phyloP scores from a whole-genome alignment of 305 asterid genomes.

The Fraxinus sp. region DNA sequence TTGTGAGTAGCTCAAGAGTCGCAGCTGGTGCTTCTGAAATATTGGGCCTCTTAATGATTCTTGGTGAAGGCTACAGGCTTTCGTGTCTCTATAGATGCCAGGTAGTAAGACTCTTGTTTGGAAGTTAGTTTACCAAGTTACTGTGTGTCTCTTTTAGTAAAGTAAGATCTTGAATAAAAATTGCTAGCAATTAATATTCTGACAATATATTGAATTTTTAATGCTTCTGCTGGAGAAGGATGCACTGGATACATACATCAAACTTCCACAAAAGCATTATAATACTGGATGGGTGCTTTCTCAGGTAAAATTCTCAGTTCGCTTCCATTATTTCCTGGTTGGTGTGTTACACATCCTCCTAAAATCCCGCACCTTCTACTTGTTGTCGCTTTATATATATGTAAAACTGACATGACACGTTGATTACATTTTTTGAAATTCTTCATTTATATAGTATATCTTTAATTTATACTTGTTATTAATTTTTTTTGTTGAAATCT shows the following conservation, averaged over 20 bases:
- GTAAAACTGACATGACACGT: no score
- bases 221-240: conserved; percentile 57
- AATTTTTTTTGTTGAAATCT: no score
- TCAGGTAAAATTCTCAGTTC: conserved; percentile 52
- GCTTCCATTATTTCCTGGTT: conserved; percentile 1
- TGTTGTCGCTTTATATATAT: neutral
- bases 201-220: neutral
- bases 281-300: conserved; percentile 97
- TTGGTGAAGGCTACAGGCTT: conserved; percentile 92
- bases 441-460: neutral
- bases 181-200: conserved; percentile 11
- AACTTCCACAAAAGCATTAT: conserved; percentile 87
- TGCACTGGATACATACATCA: conserved; percentile 65
- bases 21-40: conserved; percentile 71
- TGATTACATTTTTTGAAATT: no score
- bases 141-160: neutral
- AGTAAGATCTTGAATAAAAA: conserved; percentile 19
- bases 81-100: conserved; percentile 77
- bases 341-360: conserved; percentile 6
- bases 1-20: conserved; percentile 46
- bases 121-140: neutral
- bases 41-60: conserved; percentile 65
- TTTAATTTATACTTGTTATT: no score
- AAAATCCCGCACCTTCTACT: conserved; percentile 7
- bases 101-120: conserved; percentile 38